phyloP scores from a whole-genome alignment of 1,284 basidiomycete genomes.

The Ganoderma meredithae region DNA sequence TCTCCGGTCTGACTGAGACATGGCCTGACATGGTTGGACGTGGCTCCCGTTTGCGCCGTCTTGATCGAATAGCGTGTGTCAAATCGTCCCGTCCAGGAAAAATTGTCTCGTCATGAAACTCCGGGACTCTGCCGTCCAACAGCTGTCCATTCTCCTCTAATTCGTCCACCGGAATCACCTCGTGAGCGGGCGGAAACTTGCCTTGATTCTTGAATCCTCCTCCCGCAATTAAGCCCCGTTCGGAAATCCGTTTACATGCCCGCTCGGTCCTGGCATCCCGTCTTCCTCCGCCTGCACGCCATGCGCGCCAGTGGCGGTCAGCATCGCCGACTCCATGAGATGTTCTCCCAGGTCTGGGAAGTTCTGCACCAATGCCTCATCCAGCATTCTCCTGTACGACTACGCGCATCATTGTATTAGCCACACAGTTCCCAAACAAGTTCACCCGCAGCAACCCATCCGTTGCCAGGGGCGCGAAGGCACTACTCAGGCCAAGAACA shows the following conservation, averaged over 20 bases:
- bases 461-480: background rate
- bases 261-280: constrained; percentile 8
- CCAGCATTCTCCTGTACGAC: constrained; percentile 64
- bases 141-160: background rate
- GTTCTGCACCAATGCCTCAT: constrained; percentile 64
- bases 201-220: background rate
- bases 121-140: background rate
- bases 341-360: constrained; percentile 62
- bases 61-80: constrained; percentile 3
- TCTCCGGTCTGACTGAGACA: background rate
- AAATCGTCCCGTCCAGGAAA: background rate
- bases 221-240: constrained; percentile 19
- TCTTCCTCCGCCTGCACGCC: constrained; percentile 26
- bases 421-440: constrained; percentile 4
- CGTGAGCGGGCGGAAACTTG: background rate
- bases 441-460: background rate
- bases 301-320: constrained; percentile 8
- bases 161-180: background rate
- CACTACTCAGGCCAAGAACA: background rate
- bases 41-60: background rate
- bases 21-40: background rate
- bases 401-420: constrained; percentile 35
- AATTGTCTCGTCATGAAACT: background rate
- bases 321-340: constrained; percentile 32
- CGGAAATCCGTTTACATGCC: constrained; percentile 3